Base-by-base conservation (phyloP, 306 rosid genomes). In the Pterocarpus santalinus region DNA sequence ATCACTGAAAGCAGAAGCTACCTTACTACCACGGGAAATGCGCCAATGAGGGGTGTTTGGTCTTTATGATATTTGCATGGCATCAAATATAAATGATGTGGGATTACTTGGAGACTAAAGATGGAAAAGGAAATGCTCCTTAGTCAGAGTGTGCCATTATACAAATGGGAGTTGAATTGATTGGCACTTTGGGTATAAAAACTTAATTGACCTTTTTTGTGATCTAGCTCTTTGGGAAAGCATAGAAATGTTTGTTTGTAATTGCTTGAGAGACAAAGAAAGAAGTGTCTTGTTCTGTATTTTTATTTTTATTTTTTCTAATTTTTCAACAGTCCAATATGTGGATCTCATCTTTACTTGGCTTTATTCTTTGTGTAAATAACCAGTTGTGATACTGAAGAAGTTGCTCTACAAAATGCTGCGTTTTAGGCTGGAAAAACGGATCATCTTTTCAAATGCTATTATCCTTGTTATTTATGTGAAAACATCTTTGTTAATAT, bases 1-100 rank as follows among this genome's bases (percentile, higher is more conserved):
- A 88, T 90, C 65, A 91, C 89, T 0, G 98, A 92, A 85, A 87
- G 94, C 86, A 88, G 92, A 92, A 85, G 84, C 80, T 79, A 92
- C 69, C 88, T 58, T 41, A 70, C 89, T 41, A 70, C 89, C 46
- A 68, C 91, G 3, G 76, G 96, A 94, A 71, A 84, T 68, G 66
- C 83, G 81, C 17, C 90, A 80, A 80, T 92, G 88, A 89, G 69
- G 35, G 65, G 69, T 16, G 72, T 33, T 17, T 65, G 79, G 84
- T 74, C 72, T 76, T 80, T 75, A 70, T 75, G 78, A 79, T 86
- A 81, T 77, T 76, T 73, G 73, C 72, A 69, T 49, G 74, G 73
- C 65, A 36, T 44, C 62, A 64, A 71, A 33, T 73, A 72, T 76
- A 51, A 69, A 74, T 66, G 82, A 74, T 71, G 47, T 64, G 69